phyloP scores from a whole-genome alignment of 73 alveolate species.

The Symbiodinium pilosum region DNA sequence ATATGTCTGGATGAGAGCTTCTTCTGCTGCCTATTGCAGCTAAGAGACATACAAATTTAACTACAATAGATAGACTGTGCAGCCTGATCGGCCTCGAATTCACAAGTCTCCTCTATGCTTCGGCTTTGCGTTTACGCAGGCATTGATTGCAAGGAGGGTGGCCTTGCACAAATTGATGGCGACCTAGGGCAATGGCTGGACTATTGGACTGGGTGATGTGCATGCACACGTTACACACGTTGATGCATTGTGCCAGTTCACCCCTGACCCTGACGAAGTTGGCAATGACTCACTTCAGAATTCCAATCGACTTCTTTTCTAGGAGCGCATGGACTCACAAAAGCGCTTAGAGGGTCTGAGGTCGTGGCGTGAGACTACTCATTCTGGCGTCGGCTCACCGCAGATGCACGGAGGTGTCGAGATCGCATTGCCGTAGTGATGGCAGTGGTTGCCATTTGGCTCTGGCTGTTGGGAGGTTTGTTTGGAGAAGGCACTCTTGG shows the following conservation, averaged over 20 bases:
- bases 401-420: not conserved
- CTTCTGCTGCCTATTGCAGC: conserved; percentile 23
- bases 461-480: not conserved
- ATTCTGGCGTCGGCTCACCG: not conserved
- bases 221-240: too few species aligned
- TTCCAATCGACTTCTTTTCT: too few species aligned
- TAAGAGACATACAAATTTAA: not conserved
- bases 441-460: not conserved
- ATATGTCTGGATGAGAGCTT: not conserved
- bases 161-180: not conserved
- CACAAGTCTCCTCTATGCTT: not conserved
- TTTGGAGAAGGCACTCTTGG: not conserved
- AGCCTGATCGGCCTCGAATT: not conserved
- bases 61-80: not conserved
- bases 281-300: too few species aligned
- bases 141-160: not conserved
- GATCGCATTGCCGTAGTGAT: not conserved
- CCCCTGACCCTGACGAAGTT: too few species aligned
- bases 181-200: too few species aligned
- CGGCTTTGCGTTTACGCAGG: not conserved
- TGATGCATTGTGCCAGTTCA: too few species aligned
- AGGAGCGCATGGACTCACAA: too few species aligned
- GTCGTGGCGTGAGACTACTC: not conserved
- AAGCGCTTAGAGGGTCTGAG: not conserved
- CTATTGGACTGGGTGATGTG: too few species aligned